phyloP scores from a whole-genome alignment of 192 early-diverging fungal species.

The Phycomyces blakesleeanus region DNA sequence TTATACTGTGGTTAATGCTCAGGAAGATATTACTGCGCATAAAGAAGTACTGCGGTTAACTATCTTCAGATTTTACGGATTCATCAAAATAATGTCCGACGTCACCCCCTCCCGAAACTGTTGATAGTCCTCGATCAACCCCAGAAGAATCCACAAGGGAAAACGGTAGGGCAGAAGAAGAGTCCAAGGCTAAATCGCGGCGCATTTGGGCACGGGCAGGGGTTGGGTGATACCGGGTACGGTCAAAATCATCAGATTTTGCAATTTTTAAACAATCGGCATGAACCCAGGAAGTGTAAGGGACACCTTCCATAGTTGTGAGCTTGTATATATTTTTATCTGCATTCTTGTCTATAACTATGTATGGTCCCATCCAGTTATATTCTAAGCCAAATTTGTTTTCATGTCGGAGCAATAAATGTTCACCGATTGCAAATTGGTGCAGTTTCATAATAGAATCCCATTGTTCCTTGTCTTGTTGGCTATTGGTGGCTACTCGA shows the following conservation, averaged over 20 bases:
- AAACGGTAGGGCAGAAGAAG: too few species aligned
- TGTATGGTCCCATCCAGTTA: constrained; percentile 12
- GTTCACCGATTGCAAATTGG: background rate
- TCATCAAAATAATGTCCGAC: too few species aligned
- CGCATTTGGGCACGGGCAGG: background rate
- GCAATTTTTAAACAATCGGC: background rate
- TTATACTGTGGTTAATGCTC: too few species aligned
- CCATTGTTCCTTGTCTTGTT: constrained; percentile 1
- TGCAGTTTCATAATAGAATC: background rate
- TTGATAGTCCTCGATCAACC: too few species aligned
- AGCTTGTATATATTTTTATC: background rate
- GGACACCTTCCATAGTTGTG: background rate
- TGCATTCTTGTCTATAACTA: background rate
- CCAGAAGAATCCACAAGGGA: too few species aligned
- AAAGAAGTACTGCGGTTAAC: too few species aligned
- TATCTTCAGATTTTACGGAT: too few species aligned
- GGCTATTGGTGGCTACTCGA: background rate
- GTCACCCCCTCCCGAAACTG: too few species aligned
- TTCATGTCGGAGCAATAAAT: constrained; percentile 2
- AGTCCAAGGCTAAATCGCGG: too few species aligned
- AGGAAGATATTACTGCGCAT: too few species aligned
- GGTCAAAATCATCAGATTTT: background rate
- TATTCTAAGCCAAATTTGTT: background rate
- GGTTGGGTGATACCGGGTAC: background rate
- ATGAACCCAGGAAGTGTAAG: constrained; percentile 9